Percentiles rank a stretch among this genome's conserved stretches.
Evolutionary conservation across 306 rosid species (phyloP).

Genomic region (Vigna trinervia): DNA sequence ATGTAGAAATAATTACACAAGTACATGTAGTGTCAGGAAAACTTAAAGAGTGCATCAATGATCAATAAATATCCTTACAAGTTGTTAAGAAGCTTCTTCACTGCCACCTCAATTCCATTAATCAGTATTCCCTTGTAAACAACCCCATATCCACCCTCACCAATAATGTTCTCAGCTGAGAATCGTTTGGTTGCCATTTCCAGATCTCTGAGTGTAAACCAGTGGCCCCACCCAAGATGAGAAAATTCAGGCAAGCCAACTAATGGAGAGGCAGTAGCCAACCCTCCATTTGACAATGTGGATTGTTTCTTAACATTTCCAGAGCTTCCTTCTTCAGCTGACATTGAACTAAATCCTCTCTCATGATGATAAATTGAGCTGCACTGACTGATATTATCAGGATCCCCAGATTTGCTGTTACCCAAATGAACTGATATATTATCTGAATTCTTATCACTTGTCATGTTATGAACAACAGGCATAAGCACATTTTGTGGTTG

Average conservation of each 20-base stretch:
- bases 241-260: constrained; percentile 92
- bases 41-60: background rate
- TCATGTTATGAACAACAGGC: constrained; percentile 60
- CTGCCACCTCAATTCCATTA: constrained; percentile 95
- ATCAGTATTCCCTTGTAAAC: constrained; percentile 85
- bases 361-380: constrained; percentile 85
- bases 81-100: constrained; percentile 93
- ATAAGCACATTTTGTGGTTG: constrained; percentile 58
- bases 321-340: constrained; percentile 91
- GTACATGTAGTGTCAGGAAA: constrained; percentile 7
- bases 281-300: constrained; percentile 61
- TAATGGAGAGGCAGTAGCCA: constrained; percentile 81
- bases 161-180: constrained; percentile 71
- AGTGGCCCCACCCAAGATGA: constrained; percentile 99
- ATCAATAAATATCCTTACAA: constrained; percentile 66
- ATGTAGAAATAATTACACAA: constrained; percentile 30
- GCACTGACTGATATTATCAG: constrained; percentile 78
- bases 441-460: constrained; percentile 69
- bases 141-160: constrained; percentile 98
- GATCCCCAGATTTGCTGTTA: constrained; percentile 70
- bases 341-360: constrained; percentile 78
- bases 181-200: constrained; percentile 78
- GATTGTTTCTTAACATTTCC: constrained; percentile 71
- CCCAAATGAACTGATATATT: constrained; percentile 67
- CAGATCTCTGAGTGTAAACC: constrained; percentile 98